These are phyloP conservation scores for Sordariomycetes sp. DNA, from an alignment of 2,329 filamentous ascomycete species.

Conservation along the genomic window DNA sequence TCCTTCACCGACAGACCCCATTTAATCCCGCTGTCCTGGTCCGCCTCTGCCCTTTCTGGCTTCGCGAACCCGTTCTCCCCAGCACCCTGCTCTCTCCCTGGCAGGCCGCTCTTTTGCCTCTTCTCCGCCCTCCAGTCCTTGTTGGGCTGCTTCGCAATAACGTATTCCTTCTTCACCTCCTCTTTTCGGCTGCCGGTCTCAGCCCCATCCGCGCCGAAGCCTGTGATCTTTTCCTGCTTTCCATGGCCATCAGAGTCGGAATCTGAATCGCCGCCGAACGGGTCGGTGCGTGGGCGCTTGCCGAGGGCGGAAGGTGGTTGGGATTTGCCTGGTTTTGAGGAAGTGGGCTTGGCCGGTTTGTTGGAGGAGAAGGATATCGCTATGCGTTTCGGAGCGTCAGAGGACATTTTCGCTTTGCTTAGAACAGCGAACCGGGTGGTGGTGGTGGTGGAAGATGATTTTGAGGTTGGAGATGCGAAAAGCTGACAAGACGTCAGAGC, in stretches of 20 bases:
- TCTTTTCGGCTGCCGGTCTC: conserved; percentile 27
- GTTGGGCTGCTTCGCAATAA: conserved; percentile 52
- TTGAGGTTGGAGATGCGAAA: no score
- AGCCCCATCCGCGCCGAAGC: conserved; percentile 35
- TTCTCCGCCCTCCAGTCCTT: conserved; percentile 51
- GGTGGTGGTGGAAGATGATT: no score
- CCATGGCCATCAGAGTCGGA: conserved; percentile 20
- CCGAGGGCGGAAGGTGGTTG: conserved; percentile 36
- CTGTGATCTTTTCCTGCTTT: conserved; percentile 37
- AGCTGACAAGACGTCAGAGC: no score
- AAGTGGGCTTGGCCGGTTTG: conserved; percentile 19
- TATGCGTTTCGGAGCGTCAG: no score
- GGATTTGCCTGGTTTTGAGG: conserved; percentile 22
- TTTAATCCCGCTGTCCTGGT: conserved; percentile 44
- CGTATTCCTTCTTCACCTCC: conserved; percentile 27
- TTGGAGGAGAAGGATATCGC: conserved; percentile 27
- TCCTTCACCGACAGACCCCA: conserved; percentile 41
- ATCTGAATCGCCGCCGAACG: conserved; percentile 32
- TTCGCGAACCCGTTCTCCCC: background rate
- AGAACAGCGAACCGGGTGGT: no score
- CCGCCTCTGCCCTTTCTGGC: conserved; percentile 15
- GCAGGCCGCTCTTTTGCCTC: conserved; percentile 34
- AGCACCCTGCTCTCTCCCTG: conserved; percentile 34
- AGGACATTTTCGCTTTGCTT: no score
- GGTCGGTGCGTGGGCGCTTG: conserved; percentile 35